Evolutionary conservation across 1,139 yeast genomes (phyloP), one percentile per base, ranked within the genome.

Genomic region (Arxiozyma heterogenica): DNA sequence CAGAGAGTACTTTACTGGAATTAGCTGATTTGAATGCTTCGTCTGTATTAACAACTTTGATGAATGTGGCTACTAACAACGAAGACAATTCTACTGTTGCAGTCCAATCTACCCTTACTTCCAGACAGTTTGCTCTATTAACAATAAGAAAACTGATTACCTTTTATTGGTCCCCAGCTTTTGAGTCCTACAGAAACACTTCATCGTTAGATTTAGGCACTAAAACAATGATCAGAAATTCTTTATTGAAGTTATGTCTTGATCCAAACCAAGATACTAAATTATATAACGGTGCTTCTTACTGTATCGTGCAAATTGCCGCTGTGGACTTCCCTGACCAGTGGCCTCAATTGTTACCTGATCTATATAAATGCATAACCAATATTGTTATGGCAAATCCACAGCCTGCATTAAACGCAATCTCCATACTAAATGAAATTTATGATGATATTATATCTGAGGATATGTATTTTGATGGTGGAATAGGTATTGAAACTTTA

Each of bases 261-360:
- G 66, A 76, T 9, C 75, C 79, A 18, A 27, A 50, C 1, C 65
- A 74, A 0, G 77, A 79, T 57, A 74, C 85, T n/a, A 86, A 85
- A 62, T 72, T 90, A 20, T 74, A 90, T 56, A 78, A 77, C 43
- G 79, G 87, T 51, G 80, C 86, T 2, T 82, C 93, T 0, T 83
- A 88, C 59, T 84, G 88, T 17, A 79, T 89, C 27, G 86, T 87
- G 1, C 95, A 86, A 62, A 86, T 93, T 25, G 91, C 96, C 0
- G 86, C 88, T 1, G 86, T 84, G 1, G 98, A 93, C 64, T 91
- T 81, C 65, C 98, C 98, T 0, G 98, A 93, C 63, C 95, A 89
- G 65, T 93, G 98, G 98, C 96, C 97, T 0, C 77, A 76, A 38
- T 73, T 93, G 49, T 67, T 91, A 55, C 39, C 39, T 34, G 15